Evolutionary conservation across 495 filamentous ascomycete genomes (phyloP).

Genomic region (Neurospora sp.): DNA sequence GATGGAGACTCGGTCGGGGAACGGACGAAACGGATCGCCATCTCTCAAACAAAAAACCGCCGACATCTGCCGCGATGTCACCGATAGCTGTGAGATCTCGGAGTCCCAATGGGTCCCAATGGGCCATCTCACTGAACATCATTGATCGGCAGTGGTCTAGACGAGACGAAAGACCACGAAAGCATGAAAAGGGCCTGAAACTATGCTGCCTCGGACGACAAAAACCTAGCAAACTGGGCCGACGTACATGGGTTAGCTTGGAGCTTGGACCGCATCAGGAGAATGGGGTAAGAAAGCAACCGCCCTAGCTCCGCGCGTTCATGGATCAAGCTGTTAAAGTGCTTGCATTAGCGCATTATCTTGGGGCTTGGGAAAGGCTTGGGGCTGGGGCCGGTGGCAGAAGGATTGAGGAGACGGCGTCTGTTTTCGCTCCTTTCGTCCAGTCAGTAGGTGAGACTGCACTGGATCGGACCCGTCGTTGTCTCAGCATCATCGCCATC

Average conservation of each 20-base stretch:
- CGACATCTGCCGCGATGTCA: neutral
- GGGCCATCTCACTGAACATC: neutral
- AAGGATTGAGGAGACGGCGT: neutral
- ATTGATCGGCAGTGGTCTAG: neutral
- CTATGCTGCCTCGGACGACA: neutral
- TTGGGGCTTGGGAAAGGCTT: neutral
- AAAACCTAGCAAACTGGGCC: neutral
- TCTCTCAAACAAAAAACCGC: neutral
- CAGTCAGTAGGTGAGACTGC: neutral
- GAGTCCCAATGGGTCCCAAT: neutral
- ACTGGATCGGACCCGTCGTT: neutral
- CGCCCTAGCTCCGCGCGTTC: neutral
- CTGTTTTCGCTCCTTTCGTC: neutral
- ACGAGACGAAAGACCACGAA: neutral
- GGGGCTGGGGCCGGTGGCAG: neutral
- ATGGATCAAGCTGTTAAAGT: slow-evolving; percentile 9
- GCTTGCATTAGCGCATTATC: slow-evolving; percentile 16
- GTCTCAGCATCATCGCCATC: neutral
- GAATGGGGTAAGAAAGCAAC: neutral
- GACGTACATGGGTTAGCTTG: neutral
- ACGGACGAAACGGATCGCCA: neutral
- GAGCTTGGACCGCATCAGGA: neutral
- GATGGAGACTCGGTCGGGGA: neutral
- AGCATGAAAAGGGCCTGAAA: neutral
- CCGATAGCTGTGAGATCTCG: neutral